These are phyloP conservation scores for Ricinus communis DNA, from an alignment of 345 rosid species.

Conservation along the genomic window DNA sequence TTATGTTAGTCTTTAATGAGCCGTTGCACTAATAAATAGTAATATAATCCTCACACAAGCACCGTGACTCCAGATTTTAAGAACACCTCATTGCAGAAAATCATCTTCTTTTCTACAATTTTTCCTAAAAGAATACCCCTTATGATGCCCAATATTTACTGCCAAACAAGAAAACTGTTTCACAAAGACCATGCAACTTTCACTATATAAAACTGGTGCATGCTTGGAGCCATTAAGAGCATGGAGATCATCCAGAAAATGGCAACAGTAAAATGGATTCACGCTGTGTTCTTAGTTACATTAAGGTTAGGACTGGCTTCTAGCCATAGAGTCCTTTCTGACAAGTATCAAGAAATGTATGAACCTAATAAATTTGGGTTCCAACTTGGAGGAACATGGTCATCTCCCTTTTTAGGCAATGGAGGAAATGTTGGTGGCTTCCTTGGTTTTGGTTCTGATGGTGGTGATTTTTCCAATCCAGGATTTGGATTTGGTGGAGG, in stretches of 20 bases:
- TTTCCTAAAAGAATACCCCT: slow-evolving; percentile 4
- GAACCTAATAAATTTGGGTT: not conserved
- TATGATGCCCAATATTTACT: slow-evolving; percentile 1
- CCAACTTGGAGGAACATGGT: not conserved
- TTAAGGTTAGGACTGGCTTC: not conserved
- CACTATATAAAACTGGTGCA: slow-evolving; percentile 1
- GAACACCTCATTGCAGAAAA: not conserved
- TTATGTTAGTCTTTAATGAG: too few species aligned
- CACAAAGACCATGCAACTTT: not conserved
- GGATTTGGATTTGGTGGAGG: slow-evolving; percentile 4
- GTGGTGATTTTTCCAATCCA: not conserved
- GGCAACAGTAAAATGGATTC: not conserved
- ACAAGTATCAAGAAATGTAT: slow-evolving; percentile 4
- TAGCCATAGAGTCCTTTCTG: not conserved
- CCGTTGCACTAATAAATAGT: not conserved
- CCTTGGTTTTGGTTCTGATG: slow-evolving; percentile 2
- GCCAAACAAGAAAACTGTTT: not conserved
- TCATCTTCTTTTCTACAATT: not conserved
- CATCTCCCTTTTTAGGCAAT: not conserved
- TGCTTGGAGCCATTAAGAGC: not conserved
- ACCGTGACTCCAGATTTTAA: slow-evolving; percentile 7
- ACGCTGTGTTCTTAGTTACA: not conserved
- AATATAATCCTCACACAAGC: slow-evolving; percentile 1
- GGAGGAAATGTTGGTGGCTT: not conserved
- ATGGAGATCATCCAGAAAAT: not conserved